A percentile compares a stretch with the other conserved stretches of the same genome.
Evolutionary conservation across 2,329 filamentous ascomycete species (phyloP).

Genomic region (Penicillium sp.): DNA sequence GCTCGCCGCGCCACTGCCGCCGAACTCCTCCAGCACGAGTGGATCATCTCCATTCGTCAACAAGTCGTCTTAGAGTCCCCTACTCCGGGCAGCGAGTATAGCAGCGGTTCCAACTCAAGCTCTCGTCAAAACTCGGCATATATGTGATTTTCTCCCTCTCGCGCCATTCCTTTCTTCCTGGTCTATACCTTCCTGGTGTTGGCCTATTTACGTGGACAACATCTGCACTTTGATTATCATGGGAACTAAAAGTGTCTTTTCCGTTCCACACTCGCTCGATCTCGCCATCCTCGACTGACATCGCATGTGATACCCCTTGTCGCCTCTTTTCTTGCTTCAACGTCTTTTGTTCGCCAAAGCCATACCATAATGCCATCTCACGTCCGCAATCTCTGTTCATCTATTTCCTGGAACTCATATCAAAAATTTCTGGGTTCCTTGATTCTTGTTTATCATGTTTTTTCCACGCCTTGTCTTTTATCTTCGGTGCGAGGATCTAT

Average conservation of each 20-base stretch:
- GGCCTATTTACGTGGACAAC: neutral
- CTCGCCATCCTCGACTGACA: constrained; percentile 15
- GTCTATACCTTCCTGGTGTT: neutral
- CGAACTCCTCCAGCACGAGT: constrained; percentile 87
- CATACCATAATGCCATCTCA: neutral
- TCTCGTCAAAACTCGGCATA: constrained; percentile 27
- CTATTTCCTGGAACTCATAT: neutral
- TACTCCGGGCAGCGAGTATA: constrained; percentile 31
- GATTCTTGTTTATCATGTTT: neutral
- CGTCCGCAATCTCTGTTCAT: neutral
- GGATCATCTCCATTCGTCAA: constrained; percentile 53
- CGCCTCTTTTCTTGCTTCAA: constrained; percentile 5
- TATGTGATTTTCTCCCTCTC: constrained; percentile 11
- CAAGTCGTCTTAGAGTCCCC: constrained; percentile 41
- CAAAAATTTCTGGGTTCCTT: neutral
- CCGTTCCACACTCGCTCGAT: constrained; percentile 15
- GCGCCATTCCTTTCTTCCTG: neutral
- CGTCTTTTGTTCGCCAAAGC: neutral
- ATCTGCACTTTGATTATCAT: neutral
- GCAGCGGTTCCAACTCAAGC: constrained; percentile 21
- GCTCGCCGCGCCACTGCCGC: constrained; percentile 68
- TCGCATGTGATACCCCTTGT: constrained; percentile 29
- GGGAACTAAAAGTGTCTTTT: constrained; percentile 2
- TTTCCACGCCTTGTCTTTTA: neutral
- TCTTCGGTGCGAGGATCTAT: neutral